phyloP scores from a whole-genome alignment of 2,329 filamentous ascomycete species.

The Amauroascus niger region DNA sequence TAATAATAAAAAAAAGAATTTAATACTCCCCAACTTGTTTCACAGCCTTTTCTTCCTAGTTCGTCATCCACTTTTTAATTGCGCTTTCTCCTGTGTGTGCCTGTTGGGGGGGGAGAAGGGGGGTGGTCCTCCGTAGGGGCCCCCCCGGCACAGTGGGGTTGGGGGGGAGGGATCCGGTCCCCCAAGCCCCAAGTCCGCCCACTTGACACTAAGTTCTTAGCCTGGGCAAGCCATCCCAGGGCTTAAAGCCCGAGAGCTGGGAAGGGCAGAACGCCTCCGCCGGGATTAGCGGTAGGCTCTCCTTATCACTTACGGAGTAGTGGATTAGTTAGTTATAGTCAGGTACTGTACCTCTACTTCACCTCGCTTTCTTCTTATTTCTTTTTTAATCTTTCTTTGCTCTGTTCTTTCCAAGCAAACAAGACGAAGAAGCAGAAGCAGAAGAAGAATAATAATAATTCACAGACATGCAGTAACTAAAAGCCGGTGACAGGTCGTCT shows the following conservation, averaged over 20 bases:
- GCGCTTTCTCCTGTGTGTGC: not conserved
- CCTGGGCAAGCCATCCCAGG: slow-evolving; percentile 9
- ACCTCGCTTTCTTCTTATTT: not conserved
- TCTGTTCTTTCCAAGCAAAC: too few species aligned
- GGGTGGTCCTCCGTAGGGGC: too few species aligned
- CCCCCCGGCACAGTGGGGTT: too few species aligned
- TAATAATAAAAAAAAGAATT: not conserved
- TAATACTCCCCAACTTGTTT: slow-evolving; percentile 7
- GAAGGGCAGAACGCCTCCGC: too few species aligned
- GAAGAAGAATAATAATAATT: not conserved
- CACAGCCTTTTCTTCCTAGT: slow-evolving; percentile 4
- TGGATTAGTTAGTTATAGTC: too few species aligned
- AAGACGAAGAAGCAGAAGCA: not conserved
- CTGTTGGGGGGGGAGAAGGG: not conserved
- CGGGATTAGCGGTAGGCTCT: too few species aligned
- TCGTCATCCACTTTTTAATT: slow-evolving; percentile 3
- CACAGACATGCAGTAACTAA: too few species aligned
- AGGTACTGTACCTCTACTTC: not conserved
- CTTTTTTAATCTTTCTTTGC: not conserved
- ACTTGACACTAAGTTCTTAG: not conserved
- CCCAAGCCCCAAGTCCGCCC: not conserved
- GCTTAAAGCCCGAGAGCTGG: not conserved
- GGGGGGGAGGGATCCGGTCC: slow-evolving; percentile 4
- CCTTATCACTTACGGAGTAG: too few species aligned
- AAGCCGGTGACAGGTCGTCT: too few species aligned